Evolutionary conservation across 176 grass and related monocot species (phyloP).

Genomic region (Musa beccarii): DNA sequence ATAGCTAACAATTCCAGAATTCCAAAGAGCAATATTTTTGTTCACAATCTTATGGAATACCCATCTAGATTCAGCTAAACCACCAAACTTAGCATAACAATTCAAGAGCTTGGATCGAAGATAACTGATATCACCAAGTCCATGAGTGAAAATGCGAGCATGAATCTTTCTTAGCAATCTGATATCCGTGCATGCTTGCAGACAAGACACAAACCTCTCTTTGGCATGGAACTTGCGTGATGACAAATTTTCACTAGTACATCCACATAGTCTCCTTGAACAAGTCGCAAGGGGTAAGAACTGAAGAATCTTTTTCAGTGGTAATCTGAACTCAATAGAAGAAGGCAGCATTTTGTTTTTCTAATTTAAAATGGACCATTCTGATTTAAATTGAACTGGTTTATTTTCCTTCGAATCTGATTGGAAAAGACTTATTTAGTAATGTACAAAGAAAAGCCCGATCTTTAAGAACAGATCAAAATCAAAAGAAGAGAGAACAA

Average conservation of each 20-base stretch:
- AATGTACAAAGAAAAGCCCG: neutral
- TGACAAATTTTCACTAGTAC: neutral
- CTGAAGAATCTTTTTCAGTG: neutral
- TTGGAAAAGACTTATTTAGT: neutral
- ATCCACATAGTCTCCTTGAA: neutral
- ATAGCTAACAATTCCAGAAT: conserved; percentile 44
- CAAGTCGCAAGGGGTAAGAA: no score
- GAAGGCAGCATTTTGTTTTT: neutral
- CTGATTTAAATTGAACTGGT: neutral
- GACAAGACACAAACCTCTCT: conserved; percentile 18
- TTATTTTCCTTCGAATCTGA: neutral
- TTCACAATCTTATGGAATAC: conserved; percentile 31
- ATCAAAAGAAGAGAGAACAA: neutral
- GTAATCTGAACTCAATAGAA: neutral
- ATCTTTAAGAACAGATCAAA: neutral
- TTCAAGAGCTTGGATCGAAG: conserved; percentile 40
- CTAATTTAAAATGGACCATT: neutral
- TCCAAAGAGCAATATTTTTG: conserved; percentile 36
- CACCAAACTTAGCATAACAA: conserved; percentile 32
- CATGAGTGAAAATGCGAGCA: conserved; percentile 29
- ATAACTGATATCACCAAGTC: conserved; percentile 23
- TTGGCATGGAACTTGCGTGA: neutral
- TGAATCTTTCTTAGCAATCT: conserved; percentile 39
- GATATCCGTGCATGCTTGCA: conserved; percentile 27
- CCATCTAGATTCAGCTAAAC: conserved; percentile 29